Base-by-base conservation (phyloP, 805 yeast genomes). In the Myxozyma nipponensis region DNA sequence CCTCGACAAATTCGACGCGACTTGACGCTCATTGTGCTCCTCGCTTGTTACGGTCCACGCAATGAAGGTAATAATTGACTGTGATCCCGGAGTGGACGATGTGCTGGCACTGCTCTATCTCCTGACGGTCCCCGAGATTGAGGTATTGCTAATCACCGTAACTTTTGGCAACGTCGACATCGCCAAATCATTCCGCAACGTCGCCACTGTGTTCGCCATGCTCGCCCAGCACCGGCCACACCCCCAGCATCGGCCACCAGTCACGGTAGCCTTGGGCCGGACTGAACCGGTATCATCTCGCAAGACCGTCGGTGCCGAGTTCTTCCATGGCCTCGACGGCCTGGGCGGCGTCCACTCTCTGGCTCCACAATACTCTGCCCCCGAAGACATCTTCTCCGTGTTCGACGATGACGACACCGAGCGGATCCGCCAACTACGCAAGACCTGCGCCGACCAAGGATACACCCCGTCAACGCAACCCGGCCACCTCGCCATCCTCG, bases 41-140 rank as follows among this genome's bases (percentile, higher is more conserved):
- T n/a, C n/a, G n/a, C n/a, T n/a, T n/a, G n/a, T n/a, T n/a, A n/a
- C n/a, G n/a, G n/a, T n/a, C n/a, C n/a, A n/a, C n/a, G n/a, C n/a
- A n/a, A n/a, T n/a, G n/a, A 63, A 62, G 43, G 49, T 71, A 18
- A 68, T 71, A 28, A 58, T 71, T 28, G 75, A 71, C 45, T 69
- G 73, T 2, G 75, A 71, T 52, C 75, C 75, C 22, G 75, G 75
- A 1, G 71, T 63, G 17, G 75, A 72, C 52, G 75, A 71, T 46
- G 63, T 67, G 42, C 61, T 71, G 47, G 75, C 72, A 1, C 56
- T 72, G 17, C 57, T 71, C 38, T 60, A 68, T 47, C 72, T 72
- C 4, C 62, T 72, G 39, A 52, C 63, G 26, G 45, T 63, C 17
- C 63, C 67, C 2, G 46, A 55, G 3, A 59, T 61, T 15, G 66